These are phyloP conservation scores for Davidsoniella eucalypti DNA, from an alignment of 2,329 filamentous ascomycete genomes.

Conservation along the genomic window DNA sequence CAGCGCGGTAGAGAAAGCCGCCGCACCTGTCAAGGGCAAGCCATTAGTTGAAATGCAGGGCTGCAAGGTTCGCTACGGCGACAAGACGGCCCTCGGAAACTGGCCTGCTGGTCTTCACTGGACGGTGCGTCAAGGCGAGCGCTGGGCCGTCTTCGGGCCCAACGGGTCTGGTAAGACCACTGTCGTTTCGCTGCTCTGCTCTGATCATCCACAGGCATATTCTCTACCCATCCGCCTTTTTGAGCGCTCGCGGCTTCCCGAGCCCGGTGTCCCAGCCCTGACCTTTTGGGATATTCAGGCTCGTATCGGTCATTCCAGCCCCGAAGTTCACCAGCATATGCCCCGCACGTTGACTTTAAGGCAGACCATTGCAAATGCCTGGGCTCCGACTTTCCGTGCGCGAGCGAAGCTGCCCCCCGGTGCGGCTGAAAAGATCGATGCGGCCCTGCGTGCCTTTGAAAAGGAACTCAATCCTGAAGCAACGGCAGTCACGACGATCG, in stretches of 20 bases:
- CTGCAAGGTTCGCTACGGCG: conserved; percentile 64
- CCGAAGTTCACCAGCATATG: conserved; percentile 88
- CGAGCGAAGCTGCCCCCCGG: conserved; percentile 46
- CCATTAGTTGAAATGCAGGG: conserved; percentile 75
- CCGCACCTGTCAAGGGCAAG: conserved; percentile 33
- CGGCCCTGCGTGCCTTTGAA: conserved; percentile 61
- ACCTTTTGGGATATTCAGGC: conserved; percentile 87
- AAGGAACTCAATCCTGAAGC: conserved; percentile 50
- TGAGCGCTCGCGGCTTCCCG: conserved; percentile 62
- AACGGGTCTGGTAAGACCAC: conserved; percentile 97
- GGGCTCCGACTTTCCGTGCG: conserved; percentile 71
- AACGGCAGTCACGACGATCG: conserved; percentile 15
- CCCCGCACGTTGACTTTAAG: conserved; percentile 60
- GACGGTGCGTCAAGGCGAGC: conserved; percentile 66
- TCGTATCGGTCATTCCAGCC: conserved; percentile 81
- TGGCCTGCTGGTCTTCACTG: conserved; percentile 68
- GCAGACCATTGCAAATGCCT: conserved; percentile 66
- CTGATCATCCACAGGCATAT: conserved; percentile 90
- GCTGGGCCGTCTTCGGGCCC: conserved; percentile 84
- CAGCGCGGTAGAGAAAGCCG: conserved; percentile 29
- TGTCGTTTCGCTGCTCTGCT: conserved; percentile 77
- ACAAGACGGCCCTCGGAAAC: conserved; percentile 61
- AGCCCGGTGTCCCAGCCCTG: conserved; percentile 53
- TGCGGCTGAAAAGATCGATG: conserved; percentile 45
- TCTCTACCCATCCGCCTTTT: conserved; percentile 77